Conservation (phyloP, 768 basidiomycete species). For the Lactarius vividus region DNA sequence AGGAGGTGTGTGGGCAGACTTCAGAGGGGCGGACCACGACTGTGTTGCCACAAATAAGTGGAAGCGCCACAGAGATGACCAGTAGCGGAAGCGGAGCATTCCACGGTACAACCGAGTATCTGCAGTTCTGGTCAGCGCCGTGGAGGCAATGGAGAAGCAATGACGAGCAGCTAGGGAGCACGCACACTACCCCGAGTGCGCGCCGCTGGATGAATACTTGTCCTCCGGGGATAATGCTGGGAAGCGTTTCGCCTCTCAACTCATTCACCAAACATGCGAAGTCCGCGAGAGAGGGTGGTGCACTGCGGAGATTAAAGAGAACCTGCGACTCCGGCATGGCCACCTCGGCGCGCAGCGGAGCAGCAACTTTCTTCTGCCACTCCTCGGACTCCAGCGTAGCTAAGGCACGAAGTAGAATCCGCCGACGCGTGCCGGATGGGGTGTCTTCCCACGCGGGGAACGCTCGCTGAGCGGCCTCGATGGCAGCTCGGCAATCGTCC, state of each 20-base stretch:
- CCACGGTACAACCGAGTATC: constrained; percentile 56
- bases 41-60: constrained; percentile 56
- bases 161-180: constrained; percentile 14
- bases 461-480: constrained; percentile 17
- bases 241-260: constrained; percentile 45
- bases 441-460: constrained; percentile 25
- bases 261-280: constrained; percentile 38
- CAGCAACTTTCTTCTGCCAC: constrained; percentile 14
- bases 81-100: constrained; percentile 50
- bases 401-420: constrained; percentile 16
- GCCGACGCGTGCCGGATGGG: constrained; percentile 1
- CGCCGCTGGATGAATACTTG: constrained; percentile 45
- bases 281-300: constrained; percentile 33
- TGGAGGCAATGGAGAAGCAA: neutral
- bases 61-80: constrained; percentile 44
- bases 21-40: constrained; percentile 54
- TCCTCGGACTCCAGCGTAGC: constrained; percentile 10
- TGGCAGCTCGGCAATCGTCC: constrained; percentile 29
- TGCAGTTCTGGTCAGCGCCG: constrained; percentile 27
- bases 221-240: constrained; percentile 44
- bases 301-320: constrained; percentile 31
- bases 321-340: constrained; percentile 14
- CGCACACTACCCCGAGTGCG: constrained; percentile 53
- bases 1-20: constrained; percentile 46
- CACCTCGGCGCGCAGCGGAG: constrained; percentile 9